phyloP scores from a whole-genome alignment of 2,329 filamentous ascomycete species.

The Fusarium graminum region DNA sequence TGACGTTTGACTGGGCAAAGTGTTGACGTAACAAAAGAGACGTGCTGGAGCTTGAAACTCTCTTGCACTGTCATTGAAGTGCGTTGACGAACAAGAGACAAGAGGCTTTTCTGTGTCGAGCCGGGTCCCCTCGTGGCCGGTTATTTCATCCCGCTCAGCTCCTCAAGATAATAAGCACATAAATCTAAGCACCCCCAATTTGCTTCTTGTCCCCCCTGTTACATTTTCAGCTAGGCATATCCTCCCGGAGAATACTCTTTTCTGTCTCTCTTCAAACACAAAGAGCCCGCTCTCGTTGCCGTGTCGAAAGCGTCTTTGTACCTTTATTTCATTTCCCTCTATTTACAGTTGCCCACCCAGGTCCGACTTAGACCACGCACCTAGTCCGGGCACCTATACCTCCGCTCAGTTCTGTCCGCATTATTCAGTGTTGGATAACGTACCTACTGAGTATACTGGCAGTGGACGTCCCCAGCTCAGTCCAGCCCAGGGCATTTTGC shows the following conservation, averaged over 20 bases:
- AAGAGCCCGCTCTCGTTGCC: slow-evolving; percentile 11
- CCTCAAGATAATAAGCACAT: neutral
- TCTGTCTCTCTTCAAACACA: neutral
- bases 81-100: slow-evolving; percentile 2
- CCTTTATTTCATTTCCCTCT: slow-evolving; percentile 12
- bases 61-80: neutral
- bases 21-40: neutral
- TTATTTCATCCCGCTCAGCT: neutral
- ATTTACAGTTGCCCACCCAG: slow-evolving; percentile 4
- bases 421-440: neutral
- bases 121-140: slow-evolving; percentile 11
- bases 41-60: slow-evolving; percentile 2
- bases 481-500: slow-evolving; percentile 15
- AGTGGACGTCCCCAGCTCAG: slow-evolving; percentile 2
- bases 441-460: neutral
- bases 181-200: neutral
- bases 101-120: slow-evolving; percentile 19
- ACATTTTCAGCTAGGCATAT: neutral
- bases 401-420: neutral
- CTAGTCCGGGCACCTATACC: neutral
- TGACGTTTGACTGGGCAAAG: neutral
- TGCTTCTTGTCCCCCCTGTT: neutral
- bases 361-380: neutral
- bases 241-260: slow-evolving; percentile 1
- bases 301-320: slow-evolving; percentile 3